Evolutionary conservation across 805 yeast species (phyloP).

Genomic region (Ogataea trehaloabstinens): DNA sequence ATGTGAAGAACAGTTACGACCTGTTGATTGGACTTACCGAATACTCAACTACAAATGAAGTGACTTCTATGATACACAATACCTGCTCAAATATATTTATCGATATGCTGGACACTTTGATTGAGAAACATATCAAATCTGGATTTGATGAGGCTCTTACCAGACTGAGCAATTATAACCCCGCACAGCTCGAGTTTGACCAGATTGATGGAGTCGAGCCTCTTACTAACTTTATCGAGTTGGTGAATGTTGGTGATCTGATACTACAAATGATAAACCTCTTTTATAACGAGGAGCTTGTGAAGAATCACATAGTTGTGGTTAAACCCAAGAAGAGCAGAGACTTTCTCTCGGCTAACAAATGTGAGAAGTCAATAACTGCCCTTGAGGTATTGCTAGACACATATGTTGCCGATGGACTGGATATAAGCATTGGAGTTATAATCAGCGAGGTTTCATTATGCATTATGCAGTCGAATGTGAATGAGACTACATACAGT

Average conservation of each 20-base stretch:
- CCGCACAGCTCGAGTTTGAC: constrained; percentile 38
- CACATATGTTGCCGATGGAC: constrained; percentile 87
- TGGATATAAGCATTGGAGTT: constrained; percentile 89
- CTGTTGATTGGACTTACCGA: constrained; percentile 48
- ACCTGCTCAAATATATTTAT: constrained; percentile 63
- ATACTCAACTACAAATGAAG: constrained; percentile 28
- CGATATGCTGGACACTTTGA: constrained; percentile 58
- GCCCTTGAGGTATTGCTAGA: constrained; percentile 79
- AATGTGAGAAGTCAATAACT: constrained; percentile 58
- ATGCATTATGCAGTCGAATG: constrained; percentile 19
- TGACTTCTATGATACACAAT: constrained; percentile 32
- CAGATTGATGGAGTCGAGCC: constrained; percentile 58
- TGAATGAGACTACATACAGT: constrained; percentile 51
- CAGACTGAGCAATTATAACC: constrained; percentile 69
- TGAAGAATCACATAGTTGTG: constrained; percentile 48
- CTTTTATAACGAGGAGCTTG: constrained; percentile 83
- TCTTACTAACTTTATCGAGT: constrained; percentile 78
- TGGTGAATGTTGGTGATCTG: constrained; percentile 89
- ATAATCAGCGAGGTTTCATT: constrained; percentile 67
- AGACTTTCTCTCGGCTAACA: constrained; percentile 77
- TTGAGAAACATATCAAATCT: constrained; percentile 70
- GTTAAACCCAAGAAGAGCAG: constrained; percentile 50
- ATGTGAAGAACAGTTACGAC: constrained; percentile 62
- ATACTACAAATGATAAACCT: constrained; percentile 90
- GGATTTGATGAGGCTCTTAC: constrained; percentile 83